Base-by-base conservation (phyloP, 73 alveolate genomes). In the Stentor roeselii region DNA sequence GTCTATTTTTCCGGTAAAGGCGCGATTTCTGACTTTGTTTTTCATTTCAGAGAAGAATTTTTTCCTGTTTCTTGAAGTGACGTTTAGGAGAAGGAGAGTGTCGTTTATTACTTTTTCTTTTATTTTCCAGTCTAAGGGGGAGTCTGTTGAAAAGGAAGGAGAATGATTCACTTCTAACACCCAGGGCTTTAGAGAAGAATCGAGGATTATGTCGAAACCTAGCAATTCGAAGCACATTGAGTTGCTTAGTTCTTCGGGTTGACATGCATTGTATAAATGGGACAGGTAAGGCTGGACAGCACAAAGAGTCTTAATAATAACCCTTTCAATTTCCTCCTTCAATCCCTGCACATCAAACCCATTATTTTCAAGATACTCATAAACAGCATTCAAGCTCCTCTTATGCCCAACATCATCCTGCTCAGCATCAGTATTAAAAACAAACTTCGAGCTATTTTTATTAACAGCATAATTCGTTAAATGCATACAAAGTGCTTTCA, bases 131-230 rank as follows among this genome's bases (percentile, higher is more conserved):
- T 92, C 97, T 41, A 92, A 84, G 3, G 97, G 97, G 0, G 97
- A 82, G 42, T 92, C 97, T 27, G 93, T 90, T 0, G 91, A 78
- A 82, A 92, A 92, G 40, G 95, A 90, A 35, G 97, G 95, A 60
- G 95, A 86, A 83, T 92, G 92, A 82, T 92, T 92, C 3, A 92
- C 97, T 86, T 92, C 95, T 3, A 92, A 38, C 32, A 92, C 78
- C 94, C 95, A 92, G 34, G 95, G 94, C 84, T 92, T 92, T 27
- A 86, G 36, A 6, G 87, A 76, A 2, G 59, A 40, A 87, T 92
- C 97, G 11, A 92, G 42, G 36, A 92, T 82, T 67, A 92, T 82
- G 84, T 92, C 97, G 82, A 92, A 91, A 40, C 94, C 97, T 35
- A 92, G 83, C n/a, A 92, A 42, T 85, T 92, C 89, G 84, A 92